Evolutionary conservation across 371 early-diverging fungal genomes (phyloP).

Genomic region (Mortierella polycephala): DNA sequence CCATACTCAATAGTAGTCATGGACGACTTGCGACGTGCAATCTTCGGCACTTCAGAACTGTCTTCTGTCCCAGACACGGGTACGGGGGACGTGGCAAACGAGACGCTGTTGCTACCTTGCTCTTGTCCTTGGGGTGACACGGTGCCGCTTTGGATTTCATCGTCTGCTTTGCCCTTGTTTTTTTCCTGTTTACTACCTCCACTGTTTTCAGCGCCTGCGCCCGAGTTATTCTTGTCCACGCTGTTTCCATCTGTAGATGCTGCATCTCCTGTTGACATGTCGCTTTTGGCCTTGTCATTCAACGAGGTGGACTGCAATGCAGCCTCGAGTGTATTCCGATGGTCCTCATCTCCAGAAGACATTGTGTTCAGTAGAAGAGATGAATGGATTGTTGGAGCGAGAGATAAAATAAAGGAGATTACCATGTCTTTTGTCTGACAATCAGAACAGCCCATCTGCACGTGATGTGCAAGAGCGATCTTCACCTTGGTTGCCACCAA

Average conservation of each 20-base stretch:
- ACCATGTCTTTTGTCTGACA: no score
- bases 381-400: no score
- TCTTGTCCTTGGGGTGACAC: background rate
- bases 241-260: no score
- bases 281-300: background rate
- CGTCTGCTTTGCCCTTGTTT: background rate
- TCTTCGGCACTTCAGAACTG: background rate
- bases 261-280: background rate
- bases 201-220: background rate
- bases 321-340: conserved; percentile 10
- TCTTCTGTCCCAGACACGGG: background rate
- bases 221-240: background rate
- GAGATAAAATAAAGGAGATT: no score
- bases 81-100: background rate
- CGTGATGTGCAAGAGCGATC: no score
- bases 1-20: conserved; percentile 29
- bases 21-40: conserved; percentile 50
- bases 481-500: no score
- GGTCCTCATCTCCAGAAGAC: conserved; percentile 19
- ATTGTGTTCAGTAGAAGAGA: conserved; percentile 10
- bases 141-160: background rate
- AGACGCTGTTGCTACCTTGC: background rate
- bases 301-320: background rate
- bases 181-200: background rate
- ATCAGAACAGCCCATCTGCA: no score